These are phyloP conservation scores for Sporothrix mexicana DNA, from an alignment of 2,329 filamentous ascomycete genomes.

Conservation along the genomic window DNA sequence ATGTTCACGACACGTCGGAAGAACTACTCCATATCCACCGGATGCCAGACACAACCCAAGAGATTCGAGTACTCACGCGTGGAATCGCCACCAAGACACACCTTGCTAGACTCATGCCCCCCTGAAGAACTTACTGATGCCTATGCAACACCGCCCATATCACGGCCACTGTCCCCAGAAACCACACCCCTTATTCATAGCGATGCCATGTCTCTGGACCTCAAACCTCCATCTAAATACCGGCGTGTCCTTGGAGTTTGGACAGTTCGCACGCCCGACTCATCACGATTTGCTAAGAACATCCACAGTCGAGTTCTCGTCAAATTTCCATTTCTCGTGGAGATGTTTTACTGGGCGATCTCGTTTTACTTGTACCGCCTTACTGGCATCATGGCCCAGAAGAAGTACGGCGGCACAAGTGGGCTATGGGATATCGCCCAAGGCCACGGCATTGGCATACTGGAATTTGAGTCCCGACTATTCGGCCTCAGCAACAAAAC, in stretches of 20 bases:
- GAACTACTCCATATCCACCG: constrained; percentile 22
- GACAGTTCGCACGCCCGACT: constrained; percentile 57
- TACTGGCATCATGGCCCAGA: constrained; percentile 58
- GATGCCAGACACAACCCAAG: neutral
- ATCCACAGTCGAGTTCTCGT: constrained; percentile 65
- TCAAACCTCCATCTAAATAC: constrained; percentile 6
- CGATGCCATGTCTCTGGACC: too few species aligned
- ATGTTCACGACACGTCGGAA: constrained; percentile 31
- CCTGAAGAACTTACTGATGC: neutral
- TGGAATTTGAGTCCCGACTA: constrained; percentile 48
- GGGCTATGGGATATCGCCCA: constrained; percentile 54
- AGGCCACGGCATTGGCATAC: constrained; percentile 50
- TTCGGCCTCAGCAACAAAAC: constrained; percentile 39
- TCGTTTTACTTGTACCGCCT: constrained; percentile 69
- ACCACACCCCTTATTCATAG: too few species aligned
- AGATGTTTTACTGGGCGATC: constrained; percentile 76
- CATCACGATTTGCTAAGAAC: constrained; percentile 62
- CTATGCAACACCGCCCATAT: neutral
- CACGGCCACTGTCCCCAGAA: neutral
- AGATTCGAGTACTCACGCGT: neutral
- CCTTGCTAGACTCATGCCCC: neutral
- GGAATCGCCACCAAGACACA: neutral
- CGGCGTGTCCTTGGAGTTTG: constrained; percentile 41
- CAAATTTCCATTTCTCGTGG: constrained; percentile 71
- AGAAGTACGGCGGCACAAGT: constrained; percentile 56